phyloP scores from a whole-genome alignment of 208 protist species.

The Phytomonas serpens region DNA sequence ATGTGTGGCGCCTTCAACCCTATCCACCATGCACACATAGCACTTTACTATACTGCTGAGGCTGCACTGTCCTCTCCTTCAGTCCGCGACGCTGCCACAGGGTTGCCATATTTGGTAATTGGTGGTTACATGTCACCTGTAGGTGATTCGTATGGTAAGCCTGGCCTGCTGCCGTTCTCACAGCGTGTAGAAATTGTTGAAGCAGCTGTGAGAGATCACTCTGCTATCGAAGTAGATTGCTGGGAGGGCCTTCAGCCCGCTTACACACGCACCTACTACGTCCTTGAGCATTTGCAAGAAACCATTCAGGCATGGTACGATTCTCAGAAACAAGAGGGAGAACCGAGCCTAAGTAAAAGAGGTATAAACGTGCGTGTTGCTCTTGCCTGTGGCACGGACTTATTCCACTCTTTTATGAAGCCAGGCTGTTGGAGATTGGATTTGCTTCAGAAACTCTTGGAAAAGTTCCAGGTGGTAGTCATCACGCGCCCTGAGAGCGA shows the following conservation, averaged over 20 bases:
- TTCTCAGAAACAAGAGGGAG: slow-evolving; percentile 11
- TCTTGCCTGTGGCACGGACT: slow-evolving; percentile 64
- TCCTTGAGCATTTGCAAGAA: slow-evolving; percentile 59
- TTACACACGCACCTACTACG: slow-evolving; percentile 55
- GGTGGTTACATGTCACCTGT: slow-evolving; percentile 83
- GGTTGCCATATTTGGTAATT: slow-evolving; percentile 20
- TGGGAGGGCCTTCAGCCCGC: slow-evolving; percentile 64
- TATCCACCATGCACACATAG: slow-evolving; percentile 64
- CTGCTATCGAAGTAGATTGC: slow-evolving; percentile 39
- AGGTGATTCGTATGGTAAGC: slow-evolving; percentile 65
- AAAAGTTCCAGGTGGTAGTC: slow-evolving; percentile 45
- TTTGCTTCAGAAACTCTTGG: slow-evolving; percentile 44
- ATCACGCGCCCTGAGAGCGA: slow-evolving; percentile 12
- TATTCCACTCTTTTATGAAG: slow-evolving; percentile 64
- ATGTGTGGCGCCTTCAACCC: slow-evolving; percentile 83
- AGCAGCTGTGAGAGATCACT: slow-evolving; percentile 27
- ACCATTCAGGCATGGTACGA: slow-evolving; percentile 38
- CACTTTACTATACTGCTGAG: slow-evolving; percentile 43
- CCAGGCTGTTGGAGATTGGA: slow-evolving; percentile 58
- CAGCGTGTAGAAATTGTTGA: slow-evolving; percentile 36
- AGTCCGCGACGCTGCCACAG: neutral
- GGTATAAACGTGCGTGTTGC: slow-evolving; percentile 31
- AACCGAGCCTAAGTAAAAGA: slow-evolving; percentile 13
- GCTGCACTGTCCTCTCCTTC: slow-evolving; percentile 11
- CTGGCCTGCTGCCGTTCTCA: slow-evolving; percentile 29